Evolutionary conservation across 1,284 basidiomycete species (phyloP).

Genomic region (Austroboletus novae-zelandiae): DNA sequence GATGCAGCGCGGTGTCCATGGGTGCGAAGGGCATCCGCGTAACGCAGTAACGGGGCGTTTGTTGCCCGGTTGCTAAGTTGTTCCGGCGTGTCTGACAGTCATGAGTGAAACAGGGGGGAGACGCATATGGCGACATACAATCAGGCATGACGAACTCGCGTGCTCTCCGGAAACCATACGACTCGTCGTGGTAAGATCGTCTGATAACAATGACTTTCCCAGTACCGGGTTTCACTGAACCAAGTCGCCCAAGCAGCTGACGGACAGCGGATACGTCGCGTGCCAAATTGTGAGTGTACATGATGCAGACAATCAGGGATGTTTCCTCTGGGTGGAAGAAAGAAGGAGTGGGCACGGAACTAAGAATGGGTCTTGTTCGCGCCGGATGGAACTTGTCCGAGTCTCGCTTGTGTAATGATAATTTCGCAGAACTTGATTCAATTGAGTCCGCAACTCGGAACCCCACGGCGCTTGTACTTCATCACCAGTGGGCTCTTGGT

Average conservation of each 20-base stretch:
- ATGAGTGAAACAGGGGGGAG: neutral
- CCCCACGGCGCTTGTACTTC: too few relatives aligned
- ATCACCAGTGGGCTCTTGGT: too few relatives aligned
- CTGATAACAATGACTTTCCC: slow-evolving; percentile 26
- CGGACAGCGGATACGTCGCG: slow-evolving; percentile 9
- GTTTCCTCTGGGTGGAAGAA: neutral
- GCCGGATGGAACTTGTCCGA: slow-evolving; percentile 20
- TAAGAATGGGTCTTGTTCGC: neutral
- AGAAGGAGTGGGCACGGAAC: neutral
- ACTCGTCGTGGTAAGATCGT: slow-evolving; percentile 72
- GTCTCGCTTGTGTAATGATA: slow-evolving; percentile 8
- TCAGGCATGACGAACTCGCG: slow-evolving; percentile 68
- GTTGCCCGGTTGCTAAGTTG: slow-evolving; percentile 74
- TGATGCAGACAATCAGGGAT: slow-evolving; percentile 1
- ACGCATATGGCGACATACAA: slow-evolving; percentile 49
- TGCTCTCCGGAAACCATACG: slow-evolving; percentile 75
- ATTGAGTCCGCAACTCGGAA: neutral
- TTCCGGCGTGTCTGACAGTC: slow-evolving; percentile 61
- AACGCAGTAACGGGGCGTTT: slow-evolving; percentile 80
- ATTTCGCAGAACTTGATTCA: neutral
- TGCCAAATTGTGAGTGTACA: slow-evolving; percentile 18
- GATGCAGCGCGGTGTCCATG: slow-evolving; percentile 79
- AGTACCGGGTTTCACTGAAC: neutral
- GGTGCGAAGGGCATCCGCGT: slow-evolving; percentile 81
- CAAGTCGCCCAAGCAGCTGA: slow-evolving; percentile 10